Conservation (phyloP, 805 yeast species). For the Saitoella complicata region DNA sequence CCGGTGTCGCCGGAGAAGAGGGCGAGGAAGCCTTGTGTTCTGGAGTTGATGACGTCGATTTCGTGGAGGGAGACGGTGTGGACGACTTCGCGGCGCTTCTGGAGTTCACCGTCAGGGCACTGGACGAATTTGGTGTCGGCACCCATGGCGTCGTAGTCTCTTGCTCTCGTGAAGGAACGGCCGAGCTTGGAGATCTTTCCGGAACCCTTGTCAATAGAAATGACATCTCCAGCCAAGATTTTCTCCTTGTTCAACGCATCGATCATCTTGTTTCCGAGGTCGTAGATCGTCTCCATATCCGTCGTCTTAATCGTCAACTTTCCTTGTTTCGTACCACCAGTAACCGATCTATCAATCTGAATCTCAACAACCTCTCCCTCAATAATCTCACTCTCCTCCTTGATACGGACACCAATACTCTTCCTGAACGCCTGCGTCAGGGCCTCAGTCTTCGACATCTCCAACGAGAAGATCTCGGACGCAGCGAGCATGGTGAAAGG, state of each 20-base stretch:
- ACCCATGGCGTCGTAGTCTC: slow-evolving; percentile 98
- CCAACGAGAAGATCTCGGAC: slow-evolving; percentile 81
- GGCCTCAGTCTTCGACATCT: slow-evolving; percentile 88
- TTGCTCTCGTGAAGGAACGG: slow-evolving; percentile 84
- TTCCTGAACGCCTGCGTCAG: slow-evolving; percentile 91
- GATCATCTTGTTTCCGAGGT: slow-evolving; percentile 84
- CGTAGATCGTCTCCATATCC: slow-evolving; percentile 97
- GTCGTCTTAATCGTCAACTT: slow-evolving; percentile 93
- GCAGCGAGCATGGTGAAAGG: slow-evolving; percentile 95
- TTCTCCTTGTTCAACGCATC: slow-evolving; percentile 89
- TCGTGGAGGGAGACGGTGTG: slow-evolving; percentile 98
- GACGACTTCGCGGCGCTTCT: slow-evolving; percentile 84
- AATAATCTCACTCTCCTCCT: slow-evolving; percentile 91
- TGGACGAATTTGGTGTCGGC: slow-evolving; percentile 96
- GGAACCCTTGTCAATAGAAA: slow-evolving; percentile 84
- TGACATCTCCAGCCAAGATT: slow-evolving; percentile 92
- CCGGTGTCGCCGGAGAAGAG: slow-evolving; percentile 94
- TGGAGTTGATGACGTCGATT: slow-evolving; percentile 91
- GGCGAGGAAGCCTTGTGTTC: slow-evolving; percentile 95
- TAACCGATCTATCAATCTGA: slow-evolving; percentile 79
- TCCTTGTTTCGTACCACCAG: slow-evolving; percentile 98
- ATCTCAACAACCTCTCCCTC: slow-evolving; percentile 99
- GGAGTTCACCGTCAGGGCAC: slow-evolving; percentile 97
- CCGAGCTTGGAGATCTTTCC: slow-evolving; percentile 92
- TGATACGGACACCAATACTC: slow-evolving; percentile 86